These are phyloP conservation scores for Alternaria ventricosa DNA, from an alignment of 2,329 filamentous ascomycete genomes.

Conservation along the genomic window DNA sequence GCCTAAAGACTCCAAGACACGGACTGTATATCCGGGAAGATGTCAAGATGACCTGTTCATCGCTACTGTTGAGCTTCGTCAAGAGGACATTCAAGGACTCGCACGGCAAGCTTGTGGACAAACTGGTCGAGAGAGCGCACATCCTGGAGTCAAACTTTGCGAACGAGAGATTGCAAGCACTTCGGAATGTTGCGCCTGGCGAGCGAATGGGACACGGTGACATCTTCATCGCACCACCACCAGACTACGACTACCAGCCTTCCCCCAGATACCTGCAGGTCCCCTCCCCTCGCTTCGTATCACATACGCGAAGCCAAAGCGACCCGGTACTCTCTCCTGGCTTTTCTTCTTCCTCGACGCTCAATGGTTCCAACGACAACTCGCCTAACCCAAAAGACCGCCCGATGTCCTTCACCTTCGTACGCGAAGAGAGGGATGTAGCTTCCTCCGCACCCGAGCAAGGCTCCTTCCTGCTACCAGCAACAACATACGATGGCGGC, in stretches of 20 bases:
- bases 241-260: slow-evolving; percentile 41
- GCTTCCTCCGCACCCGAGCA: slow-evolving; percentile 20
- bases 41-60: slow-evolving; percentile 80
- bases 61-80: slow-evolving; percentile 77
- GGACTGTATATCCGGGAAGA: slow-evolving; percentile 87
- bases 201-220: slow-evolving; percentile 43
- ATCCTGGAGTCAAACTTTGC: slow-evolving; percentile 42
- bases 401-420: slow-evolving; percentile 20
- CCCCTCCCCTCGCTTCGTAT: slow-evolving; percentile 17
- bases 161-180: slow-evolving; percentile 41
- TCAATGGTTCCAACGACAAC: slow-evolving; percentile 19
- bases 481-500: slow-evolving; percentile 29
- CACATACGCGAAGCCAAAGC: slow-evolving; percentile 30
- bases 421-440: slow-evolving; percentile 14
- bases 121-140: slow-evolving; percentile 47
- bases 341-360: slow-evolving; percentile 26
- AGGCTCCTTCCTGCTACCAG: slow-evolving; percentile 26
- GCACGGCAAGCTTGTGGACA: slow-evolving; percentile 72
- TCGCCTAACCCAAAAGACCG: slow-evolving; percentile 11
- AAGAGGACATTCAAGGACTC: slow-evolving; percentile 82
- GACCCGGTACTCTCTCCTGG: slow-evolving; percentile 28
- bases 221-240: slow-evolving; percentile 46
- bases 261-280: slow-evolving; percentile 10
- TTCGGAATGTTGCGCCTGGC: slow-evolving; percentile 38
- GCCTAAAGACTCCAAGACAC: slow-evolving; percentile 67